These are phyloP conservation scores for Citrus maxima DNA, from an alignment of 345 rosid genomes.

Conservation along the genomic window DNA sequence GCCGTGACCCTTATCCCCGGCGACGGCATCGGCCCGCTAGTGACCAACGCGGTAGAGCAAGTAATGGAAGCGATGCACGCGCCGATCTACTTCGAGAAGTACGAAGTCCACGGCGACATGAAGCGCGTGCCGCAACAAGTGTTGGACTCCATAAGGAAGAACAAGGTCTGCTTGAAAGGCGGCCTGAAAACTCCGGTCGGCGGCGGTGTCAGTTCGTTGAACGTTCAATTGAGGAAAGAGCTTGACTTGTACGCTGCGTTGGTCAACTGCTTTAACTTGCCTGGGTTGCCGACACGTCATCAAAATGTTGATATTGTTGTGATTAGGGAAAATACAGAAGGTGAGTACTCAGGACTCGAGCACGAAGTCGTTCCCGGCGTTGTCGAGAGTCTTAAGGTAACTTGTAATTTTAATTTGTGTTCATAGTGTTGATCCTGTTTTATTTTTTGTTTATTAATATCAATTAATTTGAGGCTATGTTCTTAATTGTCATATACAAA, in stretches of 20 bases:
- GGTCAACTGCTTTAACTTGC: slow-evolving; percentile 78
- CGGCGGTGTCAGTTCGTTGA: slow-evolving; percentile 87
- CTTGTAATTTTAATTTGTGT: background rate
- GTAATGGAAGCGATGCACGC: slow-evolving; percentile 98
- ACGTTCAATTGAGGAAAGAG: slow-evolving; percentile 82
- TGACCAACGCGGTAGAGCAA: slow-evolving; percentile 82
- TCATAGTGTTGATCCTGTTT: background rate
- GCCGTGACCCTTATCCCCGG: slow-evolving; percentile 87
- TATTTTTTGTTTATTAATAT: background rate
- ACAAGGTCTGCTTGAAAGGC: slow-evolving; percentile 89
- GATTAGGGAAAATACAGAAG: slow-evolving; percentile 91
- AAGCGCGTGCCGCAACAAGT: slow-evolving; percentile 73
- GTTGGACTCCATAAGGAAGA: slow-evolving; percentile 81
- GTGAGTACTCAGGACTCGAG: slow-evolving; percentile 87
- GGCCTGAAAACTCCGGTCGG: slow-evolving; percentile 88
- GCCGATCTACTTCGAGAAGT: slow-evolving; percentile 77
- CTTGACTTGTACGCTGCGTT: slow-evolving; percentile 88
- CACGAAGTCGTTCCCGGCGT: slow-evolving; percentile 98
- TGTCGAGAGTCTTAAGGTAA: slow-evolving; percentile 94
- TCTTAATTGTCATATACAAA: background rate
- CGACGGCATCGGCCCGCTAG: slow-evolving; percentile 91
- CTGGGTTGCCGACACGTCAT: slow-evolving; percentile 78
- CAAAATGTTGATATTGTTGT: slow-evolving; percentile 86
- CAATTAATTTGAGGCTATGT: background rate
- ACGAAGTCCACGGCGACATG: slow-evolving; percentile 84